A percentile compares a stretch with the other conserved stretches of the same genome.
These are phyloP conservation scores for Leptographium galeiforme DNA, from an alignment of 2,329 filamentous ascomycete genomes.

Conservation along the genomic window DNA sequence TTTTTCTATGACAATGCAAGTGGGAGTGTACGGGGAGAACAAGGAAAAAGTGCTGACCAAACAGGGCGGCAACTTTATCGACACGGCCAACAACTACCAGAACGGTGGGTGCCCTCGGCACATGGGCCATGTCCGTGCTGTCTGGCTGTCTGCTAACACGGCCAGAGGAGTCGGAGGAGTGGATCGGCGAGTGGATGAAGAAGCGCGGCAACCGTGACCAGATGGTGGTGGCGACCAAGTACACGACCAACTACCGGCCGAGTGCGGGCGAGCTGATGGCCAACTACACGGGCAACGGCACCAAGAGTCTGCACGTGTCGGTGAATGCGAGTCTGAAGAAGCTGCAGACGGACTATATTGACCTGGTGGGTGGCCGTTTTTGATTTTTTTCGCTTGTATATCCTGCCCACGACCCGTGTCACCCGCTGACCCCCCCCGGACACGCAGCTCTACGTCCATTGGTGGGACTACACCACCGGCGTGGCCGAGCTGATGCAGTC, in stretches of 20 bases:
- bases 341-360: conserved; percentile 56
- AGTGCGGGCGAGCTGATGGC: conserved; percentile 27
- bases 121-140: no score
- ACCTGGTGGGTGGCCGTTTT: conserved; percentile 43
- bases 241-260: conserved; percentile 41
- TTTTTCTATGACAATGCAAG: conserved; percentile 44
- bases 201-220: conserved; percentile 50
- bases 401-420: no score
- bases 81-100: conserved; percentile 59
- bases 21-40: no score
- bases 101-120: conserved; percentile 27
- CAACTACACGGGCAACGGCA: conserved; percentile 45
- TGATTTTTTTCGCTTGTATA: no score
- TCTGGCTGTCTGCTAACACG: not conserved
- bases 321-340: conserved; percentile 44
- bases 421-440: no score
- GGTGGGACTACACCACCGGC: conserved; percentile 42
- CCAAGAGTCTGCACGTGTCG: conserved; percentile 45
- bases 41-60: not conserved
- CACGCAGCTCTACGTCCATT: conserved; percentile 35
- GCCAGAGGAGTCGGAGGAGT: conserved; percentile 42
- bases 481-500: conserved; percentile 47
- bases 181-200: conserved; percentile 61
- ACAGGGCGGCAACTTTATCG: conserved; percentile 51
- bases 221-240: conserved; percentile 61